A percentile compares a stretch with the other conserved stretches of the same genome.
These are phyloP conservation scores for Pestalotiopsis sp. DNA, from an alignment of 2,329 filamentous ascomycete genomes.

Conservation along the genomic window DNA sequence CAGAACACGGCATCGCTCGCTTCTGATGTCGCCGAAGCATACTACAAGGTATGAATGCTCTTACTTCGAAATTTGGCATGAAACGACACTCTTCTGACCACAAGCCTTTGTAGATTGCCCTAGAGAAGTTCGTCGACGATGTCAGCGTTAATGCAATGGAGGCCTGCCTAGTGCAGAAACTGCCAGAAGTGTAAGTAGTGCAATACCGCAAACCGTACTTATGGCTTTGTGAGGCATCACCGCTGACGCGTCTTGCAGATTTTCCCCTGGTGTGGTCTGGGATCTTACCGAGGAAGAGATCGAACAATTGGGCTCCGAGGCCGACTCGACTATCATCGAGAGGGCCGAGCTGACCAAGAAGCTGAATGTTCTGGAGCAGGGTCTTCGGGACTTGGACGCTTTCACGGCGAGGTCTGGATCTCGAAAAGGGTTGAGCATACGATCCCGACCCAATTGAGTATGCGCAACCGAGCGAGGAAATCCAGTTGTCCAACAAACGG, in stretches of 20 bases:
- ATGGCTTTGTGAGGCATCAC: too few species aligned
- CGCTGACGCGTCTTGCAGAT: constrained; percentile 14
- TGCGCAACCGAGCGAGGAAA: background rate
- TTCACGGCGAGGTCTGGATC: constrained; percentile 21
- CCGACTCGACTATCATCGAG: constrained; percentile 23
- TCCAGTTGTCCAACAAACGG: background rate
- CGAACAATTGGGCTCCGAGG: constrained; percentile 26
- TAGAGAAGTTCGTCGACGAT: constrained; percentile 30
- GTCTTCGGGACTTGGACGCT: constrained; percentile 27
- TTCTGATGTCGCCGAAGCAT: constrained; percentile 27
- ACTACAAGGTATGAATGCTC: constrained; percentile 18
- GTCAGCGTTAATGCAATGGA: constrained; percentile 30
- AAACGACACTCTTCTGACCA: background rate
- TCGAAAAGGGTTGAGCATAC: constrained; percentile 4
- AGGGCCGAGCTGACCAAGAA: constrained; percentile 23
- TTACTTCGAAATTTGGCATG: too few species aligned
- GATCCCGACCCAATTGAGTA: background rate
- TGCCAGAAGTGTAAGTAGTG: constrained; percentile 27
- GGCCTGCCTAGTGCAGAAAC: constrained; percentile 25
- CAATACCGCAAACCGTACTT: too few species aligned
- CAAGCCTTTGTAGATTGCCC: constrained; percentile 20
- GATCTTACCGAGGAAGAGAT: constrained; percentile 26
- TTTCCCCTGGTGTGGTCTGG: constrained; percentile 28
- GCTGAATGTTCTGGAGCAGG: constrained; percentile 24
- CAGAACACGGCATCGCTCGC: constrained; percentile 23